Evolutionary conservation across 1,139 yeast genomes (phyloP).

Genomic region (Scheffersomyces segobiensis): DNA sequence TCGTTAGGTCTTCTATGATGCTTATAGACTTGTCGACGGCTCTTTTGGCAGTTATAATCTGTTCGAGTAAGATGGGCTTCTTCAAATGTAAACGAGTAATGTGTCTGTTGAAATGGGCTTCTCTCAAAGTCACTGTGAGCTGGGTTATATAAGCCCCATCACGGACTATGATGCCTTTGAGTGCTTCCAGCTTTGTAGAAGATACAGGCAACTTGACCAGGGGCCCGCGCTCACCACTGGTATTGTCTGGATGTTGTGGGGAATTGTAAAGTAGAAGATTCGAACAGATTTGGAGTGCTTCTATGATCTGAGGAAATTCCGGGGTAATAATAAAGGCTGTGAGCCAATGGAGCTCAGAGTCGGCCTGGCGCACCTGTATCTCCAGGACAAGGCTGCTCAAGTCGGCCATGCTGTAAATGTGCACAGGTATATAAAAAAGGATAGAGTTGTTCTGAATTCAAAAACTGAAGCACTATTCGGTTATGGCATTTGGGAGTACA

Average conservation of each 20-base stretch:
- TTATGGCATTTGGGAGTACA: no score
- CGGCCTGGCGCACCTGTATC: conserved; percentile 25
- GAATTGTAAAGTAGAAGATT: conserved; percentile 39
- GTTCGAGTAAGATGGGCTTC: conserved; percentile 34
- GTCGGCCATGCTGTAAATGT: background rate
- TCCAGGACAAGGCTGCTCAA: conserved; percentile 1
- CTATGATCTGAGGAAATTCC: conserved; percentile 42
- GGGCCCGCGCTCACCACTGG: conserved; percentile 35
- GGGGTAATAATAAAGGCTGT: conserved; percentile 30
- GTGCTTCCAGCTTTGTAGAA: conserved; percentile 36
- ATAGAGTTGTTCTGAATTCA: no score
- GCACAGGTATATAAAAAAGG: background rate
- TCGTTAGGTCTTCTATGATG: conserved; percentile 20
- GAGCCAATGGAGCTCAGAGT: conserved; percentile 45
- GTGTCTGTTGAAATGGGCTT: conserved; percentile 33
- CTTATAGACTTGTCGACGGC: conserved; percentile 33
- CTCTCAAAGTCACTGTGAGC: conserved; percentile 27
- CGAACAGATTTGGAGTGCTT: conserved; percentile 41
- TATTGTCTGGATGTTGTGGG: conserved; percentile 38
- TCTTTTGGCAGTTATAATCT: conserved; percentile 32
- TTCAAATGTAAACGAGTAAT: conserved; percentile 25
- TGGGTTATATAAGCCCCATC: conserved; percentile 43
- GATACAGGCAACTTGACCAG: conserved; percentile 42
- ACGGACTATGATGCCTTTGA: conserved; percentile 44
- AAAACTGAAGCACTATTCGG: no score